phyloP scores from a whole-genome alignment of 2,329 filamentous ascomycete genomes.

The Monosporascus sp. region DNA sequence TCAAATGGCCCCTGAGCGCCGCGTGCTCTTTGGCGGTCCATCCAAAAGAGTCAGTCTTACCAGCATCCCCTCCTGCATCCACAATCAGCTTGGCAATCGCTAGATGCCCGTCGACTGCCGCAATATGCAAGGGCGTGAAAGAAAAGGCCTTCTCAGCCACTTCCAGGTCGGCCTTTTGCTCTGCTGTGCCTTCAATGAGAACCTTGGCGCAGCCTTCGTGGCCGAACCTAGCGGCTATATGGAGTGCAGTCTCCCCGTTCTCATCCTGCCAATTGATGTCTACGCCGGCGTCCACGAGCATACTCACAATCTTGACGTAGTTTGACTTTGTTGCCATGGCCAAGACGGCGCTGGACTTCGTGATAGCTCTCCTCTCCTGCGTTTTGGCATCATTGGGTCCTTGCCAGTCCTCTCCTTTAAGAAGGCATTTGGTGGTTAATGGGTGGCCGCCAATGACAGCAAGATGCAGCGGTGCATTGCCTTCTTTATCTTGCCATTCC shows the following conservation, averaged over 20 bases:
- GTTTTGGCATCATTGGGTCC: slow-evolving; percentile 57
- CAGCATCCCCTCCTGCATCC: slow-evolving; percentile 69
- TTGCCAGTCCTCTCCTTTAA: slow-evolving; percentile 75
- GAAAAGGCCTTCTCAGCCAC: slow-evolving; percentile 77
- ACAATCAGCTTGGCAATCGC: slow-evolving; percentile 72
- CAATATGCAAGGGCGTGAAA: slow-evolving; percentile 94
- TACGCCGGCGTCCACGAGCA: slow-evolving; percentile 84
- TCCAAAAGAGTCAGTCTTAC: slow-evolving; percentile 74
- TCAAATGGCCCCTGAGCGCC: slow-evolving; percentile 79
- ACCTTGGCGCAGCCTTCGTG: slow-evolving; percentile 75
- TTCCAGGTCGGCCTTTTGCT: slow-evolving; percentile 72
- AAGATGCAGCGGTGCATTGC: slow-evolving; percentile 84
- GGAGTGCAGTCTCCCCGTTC: slow-evolving; percentile 84
- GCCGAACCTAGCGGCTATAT: slow-evolving; percentile 85
- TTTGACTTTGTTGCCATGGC: slow-evolving; percentile 85
- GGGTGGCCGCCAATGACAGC: slow-evolving; percentile 89
- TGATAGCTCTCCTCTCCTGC: slow-evolving; percentile 61
- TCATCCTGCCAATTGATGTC: slow-evolving; percentile 92
- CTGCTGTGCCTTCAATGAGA: slow-evolving; percentile 63
- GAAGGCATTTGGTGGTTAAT: slow-evolving; percentile 73
- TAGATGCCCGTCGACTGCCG: slow-evolving; percentile 81
- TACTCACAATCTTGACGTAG: slow-evolving; percentile 74
- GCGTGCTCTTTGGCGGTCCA: slow-evolving; percentile 96
- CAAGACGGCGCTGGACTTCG: slow-evolving; percentile 82
- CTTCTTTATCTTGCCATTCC: slow-evolving; percentile 89